Percentiles rank a stretch among this genome's conserved stretches.
These are phyloP conservation scores for Gonium pectorale DNA, from an alignment of 139 green algal species.

Conservation along the genomic window DNA sequence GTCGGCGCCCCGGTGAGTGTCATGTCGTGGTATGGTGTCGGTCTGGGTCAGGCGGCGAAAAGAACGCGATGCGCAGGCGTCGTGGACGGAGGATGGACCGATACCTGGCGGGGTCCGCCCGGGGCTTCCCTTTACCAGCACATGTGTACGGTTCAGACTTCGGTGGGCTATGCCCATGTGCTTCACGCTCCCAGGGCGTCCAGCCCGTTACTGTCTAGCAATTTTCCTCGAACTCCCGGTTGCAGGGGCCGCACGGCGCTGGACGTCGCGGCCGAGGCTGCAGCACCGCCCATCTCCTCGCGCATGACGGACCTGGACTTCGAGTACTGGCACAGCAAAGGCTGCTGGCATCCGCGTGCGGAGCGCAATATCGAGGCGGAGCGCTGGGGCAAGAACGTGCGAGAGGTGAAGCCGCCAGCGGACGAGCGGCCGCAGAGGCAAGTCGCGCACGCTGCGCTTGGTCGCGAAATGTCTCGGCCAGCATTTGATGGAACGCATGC, in stretches of 20 bases:
- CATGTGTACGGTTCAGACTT: no score
- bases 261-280: slow-evolving; percentile 5
- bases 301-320: slow-evolving; percentile 37
- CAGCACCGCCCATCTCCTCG: background rate
- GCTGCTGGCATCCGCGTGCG: slow-evolving; percentile 30
- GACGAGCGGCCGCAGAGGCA: slow-evolving; percentile 23
- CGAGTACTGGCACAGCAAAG: slow-evolving; percentile 41
- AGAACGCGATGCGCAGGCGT: no score
- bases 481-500: no score
- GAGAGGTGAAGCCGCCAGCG: slow-evolving; percentile 11
- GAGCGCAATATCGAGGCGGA: slow-evolving; percentile 36
- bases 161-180: no score
- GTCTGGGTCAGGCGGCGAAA: background rate
- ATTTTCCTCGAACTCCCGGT: no score
- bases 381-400: slow-evolving; percentile 32
- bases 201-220: no score
- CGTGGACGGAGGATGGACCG: no score
- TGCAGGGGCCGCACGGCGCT: slow-evolving; percentile 20
- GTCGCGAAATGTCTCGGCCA: no score
- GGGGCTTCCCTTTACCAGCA: no score
- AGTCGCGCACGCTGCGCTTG: background rate
- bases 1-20: slow-evolving; percentile 21
- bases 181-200: no score
- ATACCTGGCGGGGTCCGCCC: no score
- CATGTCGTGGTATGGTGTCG: background rate